Evolutionary conservation across 1,139 yeast genomes (phyloP), one percentile per base, ranked within the genome.

Genomic region (Scheffersomyces lignicola): DNA sequence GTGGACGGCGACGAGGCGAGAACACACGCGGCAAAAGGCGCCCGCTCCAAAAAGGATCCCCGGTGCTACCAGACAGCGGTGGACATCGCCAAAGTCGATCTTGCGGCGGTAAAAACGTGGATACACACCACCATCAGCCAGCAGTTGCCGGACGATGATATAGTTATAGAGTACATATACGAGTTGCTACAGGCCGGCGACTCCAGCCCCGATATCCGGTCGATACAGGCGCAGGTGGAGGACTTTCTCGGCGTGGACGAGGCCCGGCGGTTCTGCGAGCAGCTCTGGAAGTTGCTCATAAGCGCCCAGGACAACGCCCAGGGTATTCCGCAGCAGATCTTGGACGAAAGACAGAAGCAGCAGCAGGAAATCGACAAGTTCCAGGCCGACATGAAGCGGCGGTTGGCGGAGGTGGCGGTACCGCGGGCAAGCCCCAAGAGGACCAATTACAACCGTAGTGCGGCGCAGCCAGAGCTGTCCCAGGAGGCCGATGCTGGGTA

Each of bases 111-210:
- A 2, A 55, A 59, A 34, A 43, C 45, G 16, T 73, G 77, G 74
- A 60, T 71, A 11, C 44, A 41, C 2, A 45, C 47, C 5, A 47
- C 49, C 31, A 39, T 73, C 24, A 48, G 54, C 13, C 52, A 59
- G 30, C 51, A 61, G 15, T 45, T 71, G 12, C 74, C 74, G 1
- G 76, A 71, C 33, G 78, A 73, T 41, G 79, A 73, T 22, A 67
- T 73, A 7, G 62, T 71, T 3, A 52, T 58, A 6, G 76, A 69
- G 26, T 72, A 68, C 40, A 47, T 66, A 3, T 55, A 49, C 44
- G 77, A 65, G 51, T 47, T 64, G 32, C 44, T 64, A 23, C 40
- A 44, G 9, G 52, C 50, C 1, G 60, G 50, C 3, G 41, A 44
- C 9, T 43, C 40, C 3, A 38, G 38, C 24, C 72, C 75, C 1